These are phyloP conservation scores for Monosporascus sp. DNA, from an alignment of 2,329 filamentous ascomycete genomes.

Conservation along the genomic window DNA sequence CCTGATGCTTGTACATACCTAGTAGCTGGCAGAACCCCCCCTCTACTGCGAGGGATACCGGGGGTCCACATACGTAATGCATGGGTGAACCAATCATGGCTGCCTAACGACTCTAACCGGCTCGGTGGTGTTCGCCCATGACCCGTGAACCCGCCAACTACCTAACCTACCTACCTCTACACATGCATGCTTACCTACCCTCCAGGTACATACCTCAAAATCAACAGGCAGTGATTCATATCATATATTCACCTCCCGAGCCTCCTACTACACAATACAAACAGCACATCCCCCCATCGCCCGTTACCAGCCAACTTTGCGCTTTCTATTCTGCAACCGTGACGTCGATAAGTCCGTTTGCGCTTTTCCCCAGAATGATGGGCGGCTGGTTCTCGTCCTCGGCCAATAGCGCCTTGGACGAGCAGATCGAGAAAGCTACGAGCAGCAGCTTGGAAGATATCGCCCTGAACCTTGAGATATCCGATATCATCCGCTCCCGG, in stretches of 20 bases:
- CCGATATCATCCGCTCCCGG: conserved; percentile 94
- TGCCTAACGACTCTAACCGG: no score
- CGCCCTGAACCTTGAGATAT: conserved; percentile 94
- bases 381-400: conserved; percentile 98
- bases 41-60: no score
- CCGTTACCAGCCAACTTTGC: neutral
- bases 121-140: no score
- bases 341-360: neutral
- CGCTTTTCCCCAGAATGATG: conserved; percentile 37
- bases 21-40: no score
- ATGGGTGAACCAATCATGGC: no score
- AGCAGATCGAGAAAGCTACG: conserved; percentile 94
- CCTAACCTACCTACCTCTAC: no score
- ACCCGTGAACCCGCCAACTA: no score
- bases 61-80: no score
- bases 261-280: neutral
- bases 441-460: conserved; percentile 97
- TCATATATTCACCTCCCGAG: no score
- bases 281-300: neutral
- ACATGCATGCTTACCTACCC: neutral
- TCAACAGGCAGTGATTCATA: neutral
- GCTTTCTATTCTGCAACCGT: no score
- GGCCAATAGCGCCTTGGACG: conserved; percentile 84
- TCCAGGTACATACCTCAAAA: neutral
- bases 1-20: no score